A percentile compares a stretch with the other conserved stretches of the same genome.
Conservation (phyloP, 1,284 basidiomycete species). For the Cutaneotrichosporon mucoides region DNA sequence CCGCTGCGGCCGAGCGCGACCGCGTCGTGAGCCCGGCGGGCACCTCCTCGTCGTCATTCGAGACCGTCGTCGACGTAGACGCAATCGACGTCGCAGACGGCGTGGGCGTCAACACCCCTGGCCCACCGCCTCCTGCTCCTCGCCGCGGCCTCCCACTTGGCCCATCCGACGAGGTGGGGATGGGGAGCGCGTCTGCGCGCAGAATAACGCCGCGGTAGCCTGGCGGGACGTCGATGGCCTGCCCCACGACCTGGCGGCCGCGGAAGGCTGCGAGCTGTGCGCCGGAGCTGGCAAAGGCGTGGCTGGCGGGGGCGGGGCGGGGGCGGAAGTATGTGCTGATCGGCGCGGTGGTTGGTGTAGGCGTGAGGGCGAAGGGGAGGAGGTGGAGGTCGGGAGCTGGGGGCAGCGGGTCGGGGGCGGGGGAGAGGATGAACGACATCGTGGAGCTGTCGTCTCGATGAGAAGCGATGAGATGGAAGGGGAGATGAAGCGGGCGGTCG, state of each 20-base stretch:
- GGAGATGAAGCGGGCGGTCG: no score
- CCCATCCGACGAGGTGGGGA: no score
- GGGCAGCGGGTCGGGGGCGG: neutral
- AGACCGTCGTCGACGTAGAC: neutral
- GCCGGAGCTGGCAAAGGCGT: conserved; percentile 7
- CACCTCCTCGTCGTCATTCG: neutral
- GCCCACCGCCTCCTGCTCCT: no score
- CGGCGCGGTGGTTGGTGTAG: conserved; percentile 14
- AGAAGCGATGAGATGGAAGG: no score
- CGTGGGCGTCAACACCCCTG: conserved; percentile 11
- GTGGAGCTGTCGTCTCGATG: neutral
- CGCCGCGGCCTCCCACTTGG: no score
- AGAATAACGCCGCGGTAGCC: conserved; percentile 37
- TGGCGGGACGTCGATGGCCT: conserved; percentile 29
- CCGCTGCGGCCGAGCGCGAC: conserved; percentile 2
- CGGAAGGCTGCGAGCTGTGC: conserved; percentile 34
- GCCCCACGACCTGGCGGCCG: conserved; percentile 36
- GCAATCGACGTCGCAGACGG: conserved; percentile 9
- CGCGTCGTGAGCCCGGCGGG: no score
- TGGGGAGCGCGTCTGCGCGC: neutral
- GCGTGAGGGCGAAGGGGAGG: conserved; percentile 41
- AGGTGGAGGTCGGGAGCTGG: conserved; percentile 28
- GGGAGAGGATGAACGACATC: conserved; percentile 15
- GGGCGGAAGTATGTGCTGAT: conserved; percentile 34
- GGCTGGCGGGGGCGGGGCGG: conserved; percentile 22